Conservation (phyloP, 768 basidiomycete species). For the Lactifluus hygrophoroides region DNA sequence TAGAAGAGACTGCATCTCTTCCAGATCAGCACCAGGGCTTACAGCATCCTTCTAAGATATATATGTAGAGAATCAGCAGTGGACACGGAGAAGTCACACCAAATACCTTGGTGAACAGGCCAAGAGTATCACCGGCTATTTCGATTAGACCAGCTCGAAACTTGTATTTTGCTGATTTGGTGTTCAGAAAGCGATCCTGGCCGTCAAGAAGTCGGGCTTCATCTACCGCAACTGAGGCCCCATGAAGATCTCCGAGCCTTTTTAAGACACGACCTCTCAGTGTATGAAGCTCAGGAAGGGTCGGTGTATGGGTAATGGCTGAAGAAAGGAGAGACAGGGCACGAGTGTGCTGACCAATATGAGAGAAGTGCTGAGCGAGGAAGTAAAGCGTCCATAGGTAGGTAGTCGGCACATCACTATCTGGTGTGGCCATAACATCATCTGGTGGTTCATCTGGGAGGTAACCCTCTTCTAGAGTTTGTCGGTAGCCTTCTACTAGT, state of each 20-base stretch:
- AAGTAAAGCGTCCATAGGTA: constrained; percentile 96
- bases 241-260: constrained; percentile 68
- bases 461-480: constrained; percentile 27
- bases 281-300: constrained; percentile 82
- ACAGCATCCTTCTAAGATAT: constrained; percentile 68
- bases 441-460: constrained; percentile 1
- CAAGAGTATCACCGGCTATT: constrained; percentile 66
- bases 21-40: constrained; percentile 68
- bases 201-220: constrained; percentile 81
- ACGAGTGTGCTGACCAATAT: constrained; percentile 38
- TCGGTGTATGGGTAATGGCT: constrained; percentile 82
- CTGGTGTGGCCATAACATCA: constrained; percentile 5
- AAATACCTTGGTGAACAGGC: constrained; percentile 79
- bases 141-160: constrained; percentile 73
- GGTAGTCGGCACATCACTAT: constrained; percentile 58
- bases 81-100: not conserved
- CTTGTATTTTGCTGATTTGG: constrained; percentile 87
- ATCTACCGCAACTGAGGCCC: constrained; percentile 69
- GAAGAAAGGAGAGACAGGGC: constrained; percentile 55
- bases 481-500: constrained; percentile 48
- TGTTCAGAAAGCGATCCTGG: constrained; percentile 93
- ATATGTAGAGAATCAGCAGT: not conserved
- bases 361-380: constrained; percentile 83
- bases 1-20: constrained; percentile 93
- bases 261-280: constrained; percentile 80